Conservation (phyloP, 2,329 filamentous ascomycete species). For the Claviceps humidiphila region DNA sequence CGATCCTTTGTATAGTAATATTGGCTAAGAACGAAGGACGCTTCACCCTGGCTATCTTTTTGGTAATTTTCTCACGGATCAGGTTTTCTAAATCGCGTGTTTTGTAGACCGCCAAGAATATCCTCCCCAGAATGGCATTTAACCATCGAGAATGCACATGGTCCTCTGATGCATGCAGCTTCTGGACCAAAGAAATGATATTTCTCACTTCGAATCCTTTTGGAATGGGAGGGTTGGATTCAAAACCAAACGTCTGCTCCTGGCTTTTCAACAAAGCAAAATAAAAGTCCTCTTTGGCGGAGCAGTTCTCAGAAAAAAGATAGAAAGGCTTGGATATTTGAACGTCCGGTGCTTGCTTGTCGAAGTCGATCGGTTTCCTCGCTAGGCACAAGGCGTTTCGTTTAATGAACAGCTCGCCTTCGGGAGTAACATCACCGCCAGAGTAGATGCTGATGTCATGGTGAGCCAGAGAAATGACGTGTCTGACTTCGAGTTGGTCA, state of each 20-base stretch:
- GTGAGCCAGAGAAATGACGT: constrained; percentile 85
- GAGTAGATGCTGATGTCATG: constrained; percentile 77
- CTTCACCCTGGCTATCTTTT: constrained; percentile 90
- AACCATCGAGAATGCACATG: constrained; percentile 85
- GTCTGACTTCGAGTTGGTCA: constrained; percentile 87
- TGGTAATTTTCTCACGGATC: constrained; percentile 75
- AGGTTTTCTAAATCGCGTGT: constrained; percentile 69
- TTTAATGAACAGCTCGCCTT: constrained; percentile 93
- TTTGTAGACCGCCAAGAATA: constrained; percentile 81
- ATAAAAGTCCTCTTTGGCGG: constrained; percentile 97
- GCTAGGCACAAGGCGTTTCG: constrained; percentile 74
- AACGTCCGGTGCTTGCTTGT: constrained; percentile 37
- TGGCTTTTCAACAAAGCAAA: constrained; percentile 81
- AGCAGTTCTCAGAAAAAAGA: constrained; percentile 88
- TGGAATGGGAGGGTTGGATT: constrained; percentile 48
- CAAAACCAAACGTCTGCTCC: constrained; percentile 48
- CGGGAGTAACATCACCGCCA: constrained; percentile 63
- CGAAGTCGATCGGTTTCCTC: constrained; percentile 44
- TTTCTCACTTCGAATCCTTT: constrained; percentile 71
- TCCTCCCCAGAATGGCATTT: constrained; percentile 75
- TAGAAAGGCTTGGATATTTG: constrained; percentile 70
- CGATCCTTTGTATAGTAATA: constrained; percentile 68
- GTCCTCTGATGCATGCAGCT: constrained; percentile 81
- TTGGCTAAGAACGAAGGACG: constrained; percentile 81
- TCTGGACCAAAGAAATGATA: constrained; percentile 80